Evolutionary conservation across 176 grass and related monocot genomes (phyloP), one percentile per base, ranked within the genome.

Genomic region (Zizania latifolia): DNA sequence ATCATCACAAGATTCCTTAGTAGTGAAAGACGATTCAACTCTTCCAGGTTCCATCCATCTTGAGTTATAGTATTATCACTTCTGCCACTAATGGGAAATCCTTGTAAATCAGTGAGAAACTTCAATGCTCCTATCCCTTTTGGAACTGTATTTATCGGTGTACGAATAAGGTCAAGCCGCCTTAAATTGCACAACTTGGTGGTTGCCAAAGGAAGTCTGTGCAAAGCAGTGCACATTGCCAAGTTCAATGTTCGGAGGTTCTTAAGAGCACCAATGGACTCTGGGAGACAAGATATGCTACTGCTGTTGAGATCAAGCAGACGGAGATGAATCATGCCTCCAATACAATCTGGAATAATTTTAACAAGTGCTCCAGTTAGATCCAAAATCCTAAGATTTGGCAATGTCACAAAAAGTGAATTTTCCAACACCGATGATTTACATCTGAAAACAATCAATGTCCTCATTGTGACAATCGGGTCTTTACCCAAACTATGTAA

Each of bases 221-320:
- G 14, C 71, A 86, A 32, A 69, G 8, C 0, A n/a, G n/a, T 10
- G 26, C 0, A 14, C 84, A 86, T 0, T 1, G 0, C 0, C 33
- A 76, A 34, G n/a, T 45, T 86, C 14, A 86, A 21, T 10, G 55
- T 68, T 7, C 65, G 77, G 21, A 86, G 83, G 17, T 80, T 80
- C 3, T n/a, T 29, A 4, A 86, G 62, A 24, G 11, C 28, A 2
- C 83, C 27, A 10, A 73, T 55, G 24, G 79, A 81, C 8, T 65
- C 69, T 1, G 69, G 70, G 32, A 82, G 59, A 24, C 2, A 54
- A 21, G 26, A 65, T 74, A 65, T 72, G 6, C 31, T 0, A 0
- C 34, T 82, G 0, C 1, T 0, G 53, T 73, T 24, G 16, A 82
- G 79, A 11, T 82, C 45, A 6, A 82, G 70, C 17, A 31, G 22